Evolutionary conservation across 2,329 filamentous ascomycete genomes (phyloP).

Genomic region (Cyphellophora europaea): DNA sequence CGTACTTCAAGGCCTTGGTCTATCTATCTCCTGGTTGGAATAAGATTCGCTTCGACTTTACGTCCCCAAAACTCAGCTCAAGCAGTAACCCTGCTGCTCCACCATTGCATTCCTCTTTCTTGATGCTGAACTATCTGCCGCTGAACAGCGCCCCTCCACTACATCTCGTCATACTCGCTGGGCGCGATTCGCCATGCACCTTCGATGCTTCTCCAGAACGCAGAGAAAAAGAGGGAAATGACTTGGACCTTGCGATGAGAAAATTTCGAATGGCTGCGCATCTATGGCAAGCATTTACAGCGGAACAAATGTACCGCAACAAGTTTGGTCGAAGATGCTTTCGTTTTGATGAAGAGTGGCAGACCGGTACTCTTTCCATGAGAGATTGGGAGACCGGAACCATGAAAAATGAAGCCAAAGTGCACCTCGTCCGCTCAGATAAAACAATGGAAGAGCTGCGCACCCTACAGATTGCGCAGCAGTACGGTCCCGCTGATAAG

Average conservation of each 20-base stretch:
- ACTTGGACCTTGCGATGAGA: conserved; percentile 65
- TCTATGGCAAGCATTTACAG: conserved; percentile 93
- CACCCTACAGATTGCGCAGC: conserved; percentile 68
- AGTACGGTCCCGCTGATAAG: conserved; percentile 59
- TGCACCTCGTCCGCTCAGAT: conserved; percentile 74
- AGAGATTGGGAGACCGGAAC: conserved; percentile 61
- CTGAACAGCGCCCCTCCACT: conserved; percentile 70
- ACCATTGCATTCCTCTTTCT: conserved; percentile 68
- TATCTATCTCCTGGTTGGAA: conserved; percentile 91
- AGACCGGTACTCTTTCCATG: conserved; percentile 66
- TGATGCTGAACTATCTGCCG: conserved; percentile 80
- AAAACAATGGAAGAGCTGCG: conserved; percentile 79
- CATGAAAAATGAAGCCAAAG: conserved; percentile 82
- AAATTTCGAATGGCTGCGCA: conserved; percentile 96
- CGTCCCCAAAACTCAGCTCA: conserved; percentile 68
- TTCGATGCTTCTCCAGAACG: conserved; percentile 75
- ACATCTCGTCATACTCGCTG: conserved; percentile 79
- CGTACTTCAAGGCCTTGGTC: conserved; percentile 83
- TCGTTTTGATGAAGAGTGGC: conserved; percentile 93
- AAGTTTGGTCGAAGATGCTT: conserved; percentile 78
- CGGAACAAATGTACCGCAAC: conserved; percentile 90
- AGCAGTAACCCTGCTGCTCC: conserved; percentile 47
- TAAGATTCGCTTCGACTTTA: conserved; percentile 77
- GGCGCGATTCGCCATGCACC: conserved; percentile 75
- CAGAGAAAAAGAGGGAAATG: conserved; percentile 70